Base-by-base conservation (phyloP, 2,329 filamentous ascomycete genomes). In the Dichotomopilus funicola region DNA sequence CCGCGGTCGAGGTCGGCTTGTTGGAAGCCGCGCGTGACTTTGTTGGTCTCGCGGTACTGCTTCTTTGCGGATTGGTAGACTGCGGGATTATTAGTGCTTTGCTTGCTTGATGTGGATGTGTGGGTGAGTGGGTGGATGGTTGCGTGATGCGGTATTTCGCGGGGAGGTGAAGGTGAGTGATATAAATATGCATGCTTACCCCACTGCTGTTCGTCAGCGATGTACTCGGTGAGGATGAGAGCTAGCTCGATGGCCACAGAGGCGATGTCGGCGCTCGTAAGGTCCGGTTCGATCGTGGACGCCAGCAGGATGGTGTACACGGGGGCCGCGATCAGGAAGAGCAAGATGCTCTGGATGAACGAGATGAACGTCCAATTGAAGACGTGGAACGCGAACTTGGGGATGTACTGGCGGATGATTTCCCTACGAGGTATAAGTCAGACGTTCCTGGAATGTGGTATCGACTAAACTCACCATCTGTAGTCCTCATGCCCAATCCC, bases 201-300 rank as follows among this genome's bases (percentile, higher is more conserved):
- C 91, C 91, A 99, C 72, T 96, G 91, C 69, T 96, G 90, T 60
- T 91, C 86, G 69, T 99, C 94, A 66, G 90, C 89, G 66, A 96
- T 81, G 71, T 81, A 89, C 65, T 96, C 91, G 50, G 81, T 78
- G 4, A 81, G 59, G 8, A 86, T 73, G 43, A 88, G 71, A 12
- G 69, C 71, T 11, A 82, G 63, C 58, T 77, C 67, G 2, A 75
- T 66, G 5, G 69, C 65, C 54, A 78, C 70, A 61, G 79, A 84
- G 8, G 67, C 64, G 36, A 77, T 45, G 62, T 86, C 82, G 11
- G 71, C 71, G 7, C 65, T 61, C 6, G 72, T 75, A 43, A 77
- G 58, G 36, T 74, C 60, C 40, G 69, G 76, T 65, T 86, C 80
- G 58, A 90, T 75, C 46, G 82, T 82, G 13, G 86, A 83, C 35